Percentiles rank a stretch among this genome's conserved stretches.
These are phyloP conservation scores for Guyanaporus albipodus DNA, from an alignment of 768 basidiomycete species.

Conservation along the genomic window DNA sequence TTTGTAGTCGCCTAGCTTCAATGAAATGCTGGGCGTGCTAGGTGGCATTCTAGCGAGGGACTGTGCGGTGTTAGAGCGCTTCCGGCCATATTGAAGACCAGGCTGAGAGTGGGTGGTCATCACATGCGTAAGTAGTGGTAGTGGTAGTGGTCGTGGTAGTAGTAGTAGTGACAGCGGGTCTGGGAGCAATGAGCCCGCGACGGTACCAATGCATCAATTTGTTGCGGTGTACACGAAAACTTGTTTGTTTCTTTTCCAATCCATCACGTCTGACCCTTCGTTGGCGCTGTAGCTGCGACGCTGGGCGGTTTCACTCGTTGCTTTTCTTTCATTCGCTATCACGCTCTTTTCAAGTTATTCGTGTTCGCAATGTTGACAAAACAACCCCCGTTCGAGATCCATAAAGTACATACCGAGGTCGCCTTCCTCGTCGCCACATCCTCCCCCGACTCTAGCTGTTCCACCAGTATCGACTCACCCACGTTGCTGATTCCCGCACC, in stretches of 20 bases:
- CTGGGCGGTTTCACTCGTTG: constrained; percentile 10
- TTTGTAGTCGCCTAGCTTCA: constrained; percentile 61
- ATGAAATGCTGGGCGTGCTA: constrained; percentile 29
- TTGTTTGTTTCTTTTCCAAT: background rate
- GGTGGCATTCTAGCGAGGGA: constrained; percentile 53
- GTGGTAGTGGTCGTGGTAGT: too few relatives aligned
- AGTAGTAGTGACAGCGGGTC: too few relatives aligned
- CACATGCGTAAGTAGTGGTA: constrained; percentile 1
- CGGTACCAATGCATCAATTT: too few relatives aligned
- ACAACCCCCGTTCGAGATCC: constrained; percentile 7
- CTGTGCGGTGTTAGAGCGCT: constrained; percentile 73
- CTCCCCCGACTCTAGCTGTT: constrained; percentile 17
- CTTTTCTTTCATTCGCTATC: constrained; percentile 19
- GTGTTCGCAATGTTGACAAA: constrained; percentile 12
- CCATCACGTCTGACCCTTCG: background rate
- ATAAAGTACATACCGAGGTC: constrained; percentile 18
- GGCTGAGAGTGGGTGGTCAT: constrained; percentile 53
- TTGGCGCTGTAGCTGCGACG: constrained; percentile 9
- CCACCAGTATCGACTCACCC: constrained; percentile 11
- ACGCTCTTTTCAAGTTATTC: constrained; percentile 16
- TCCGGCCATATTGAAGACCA: constrained; percentile 47
- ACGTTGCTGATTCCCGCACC: constrained; percentile 8
- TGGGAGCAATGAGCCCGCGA: too few relatives aligned
- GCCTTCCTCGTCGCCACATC: constrained; percentile 8
- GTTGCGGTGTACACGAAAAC: background rate